Evolutionary conservation across 352 stramenopile species (phyloP).

Genomic region (Globisporangium takayamanum): DNA sequence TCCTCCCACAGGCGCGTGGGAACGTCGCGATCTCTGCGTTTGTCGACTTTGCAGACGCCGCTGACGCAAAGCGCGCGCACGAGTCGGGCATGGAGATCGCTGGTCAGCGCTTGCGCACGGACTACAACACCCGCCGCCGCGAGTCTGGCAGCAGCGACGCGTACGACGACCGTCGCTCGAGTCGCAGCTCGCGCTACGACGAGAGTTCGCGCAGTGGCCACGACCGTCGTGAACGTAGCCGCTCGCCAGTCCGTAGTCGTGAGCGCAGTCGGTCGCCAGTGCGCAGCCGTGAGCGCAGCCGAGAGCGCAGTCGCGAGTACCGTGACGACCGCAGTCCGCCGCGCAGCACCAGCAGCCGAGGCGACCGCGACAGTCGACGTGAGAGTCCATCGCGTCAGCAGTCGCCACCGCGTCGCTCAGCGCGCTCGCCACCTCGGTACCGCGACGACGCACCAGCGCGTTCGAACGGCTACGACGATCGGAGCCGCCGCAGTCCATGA

Average conservation of each 20-base stretch:
- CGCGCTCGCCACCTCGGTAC: not conserved
- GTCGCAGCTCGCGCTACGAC: not conserved
- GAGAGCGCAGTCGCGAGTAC: constrained; percentile 6
- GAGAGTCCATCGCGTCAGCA: not conserved
- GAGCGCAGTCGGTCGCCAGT: constrained; percentile 11
- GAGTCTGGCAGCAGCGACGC: not conserved
- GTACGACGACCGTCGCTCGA: not conserved
- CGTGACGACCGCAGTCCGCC: constrained; percentile 10
- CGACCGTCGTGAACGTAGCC: constrained; percentile 9
- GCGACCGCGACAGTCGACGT: constrained; percentile 1
- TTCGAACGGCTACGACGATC: constrained; percentile 5
- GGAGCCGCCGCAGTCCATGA: constrained; percentile 2
- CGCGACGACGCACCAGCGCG: constrained; percentile 5
- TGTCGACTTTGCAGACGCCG: constrained; percentile 44
- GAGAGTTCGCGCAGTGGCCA: not conserved
- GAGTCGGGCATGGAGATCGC: constrained; percentile 33
- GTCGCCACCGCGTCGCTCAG: not conserved
- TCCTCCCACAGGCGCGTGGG: constrained; percentile 35
- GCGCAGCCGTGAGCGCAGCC: not conserved
- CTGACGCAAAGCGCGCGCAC: constrained; percentile 36
- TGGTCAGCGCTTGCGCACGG: constrained; percentile 33
- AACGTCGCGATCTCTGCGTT: constrained; percentile 59
- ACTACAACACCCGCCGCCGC: constrained; percentile 44
- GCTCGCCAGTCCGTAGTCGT: constrained; percentile 1
- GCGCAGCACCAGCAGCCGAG: not conserved